Percentiles rank a stretch among this genome's conserved stretches.
phyloP scores from a whole-genome alignment of 257 asterid species.

The Gentiana straminea region DNA sequence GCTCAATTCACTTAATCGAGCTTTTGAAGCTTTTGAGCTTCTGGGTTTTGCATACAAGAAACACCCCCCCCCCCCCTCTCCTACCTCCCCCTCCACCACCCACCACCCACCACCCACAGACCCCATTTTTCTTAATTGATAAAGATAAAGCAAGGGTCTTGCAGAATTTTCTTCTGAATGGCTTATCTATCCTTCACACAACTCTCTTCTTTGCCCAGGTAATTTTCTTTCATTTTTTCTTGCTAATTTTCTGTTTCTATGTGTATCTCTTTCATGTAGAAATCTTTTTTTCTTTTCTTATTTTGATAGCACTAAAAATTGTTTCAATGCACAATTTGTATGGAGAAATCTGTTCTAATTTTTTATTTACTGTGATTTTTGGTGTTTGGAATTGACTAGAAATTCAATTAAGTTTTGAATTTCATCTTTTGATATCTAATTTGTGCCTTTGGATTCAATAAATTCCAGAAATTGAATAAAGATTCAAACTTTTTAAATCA shows the following conservation, averaged over 20 bases:
- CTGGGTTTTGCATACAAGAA: conserved; percentile 8
- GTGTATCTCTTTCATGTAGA: background rate
- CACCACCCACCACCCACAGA: too few relatives aligned
- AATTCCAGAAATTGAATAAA: background rate
- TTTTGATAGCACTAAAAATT: too few relatives aligned
- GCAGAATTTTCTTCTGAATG: conserved; percentile 35
- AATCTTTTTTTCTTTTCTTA: background rate
- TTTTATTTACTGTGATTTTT: background rate
- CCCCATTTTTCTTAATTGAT: too few relatives aligned
- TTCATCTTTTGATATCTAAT: background rate
- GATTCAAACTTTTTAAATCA: conserved; percentile 1
- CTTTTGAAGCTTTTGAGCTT: conserved; percentile 1
- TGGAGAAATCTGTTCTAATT: too few relatives aligned
- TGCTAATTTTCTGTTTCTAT: background rate
- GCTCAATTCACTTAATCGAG: background rate
- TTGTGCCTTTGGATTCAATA: background rate
- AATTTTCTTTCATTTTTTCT: conserved; percentile 18
- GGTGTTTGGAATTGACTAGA: conserved; percentile 3
- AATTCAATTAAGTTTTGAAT: background rate
- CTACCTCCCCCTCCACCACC: too few relatives aligned
- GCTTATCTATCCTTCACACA: conserved; percentile 54
- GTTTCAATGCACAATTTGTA: too few relatives aligned
- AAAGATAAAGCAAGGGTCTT: conserved; percentile 1
- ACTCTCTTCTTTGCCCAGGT: conserved; percentile 66
- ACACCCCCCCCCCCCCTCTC: too few relatives aligned